Evolutionary conservation across 129 eudicot species (phyloP).

Genomic region (Flaveria linearis): DNA sequence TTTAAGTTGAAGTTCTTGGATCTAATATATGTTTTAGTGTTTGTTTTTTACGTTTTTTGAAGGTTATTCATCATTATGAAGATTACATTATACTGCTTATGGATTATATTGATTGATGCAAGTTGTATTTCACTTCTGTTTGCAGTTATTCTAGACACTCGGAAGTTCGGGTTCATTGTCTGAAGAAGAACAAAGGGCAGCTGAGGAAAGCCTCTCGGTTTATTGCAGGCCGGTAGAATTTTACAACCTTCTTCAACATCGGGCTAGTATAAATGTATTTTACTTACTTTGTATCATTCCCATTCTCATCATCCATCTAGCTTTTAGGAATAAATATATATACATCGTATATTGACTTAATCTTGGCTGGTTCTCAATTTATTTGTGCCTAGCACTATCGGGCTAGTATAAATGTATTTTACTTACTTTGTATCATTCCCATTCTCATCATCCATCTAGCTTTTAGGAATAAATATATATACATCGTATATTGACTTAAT

Average conservation of each 20-base stretch:
- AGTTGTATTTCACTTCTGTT: conserved; percentile 49
- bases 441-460: too few species aligned
- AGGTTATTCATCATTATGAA: neutral
- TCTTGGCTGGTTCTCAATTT: too few species aligned
- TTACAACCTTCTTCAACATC: conserved; percentile 85
- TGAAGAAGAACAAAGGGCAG: conserved; percentile 76
- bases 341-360: too few species aligned
- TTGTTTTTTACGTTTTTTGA: too few species aligned
- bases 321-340: too few species aligned
- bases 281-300: conserved; percentile 9
- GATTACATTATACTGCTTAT: neutral
- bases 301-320: neutral
- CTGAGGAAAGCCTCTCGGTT: conserved; percentile 78
- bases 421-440: too few species aligned
- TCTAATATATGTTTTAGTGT: too few species aligned
- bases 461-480: too few species aligned
- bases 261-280: conserved; percentile 65
- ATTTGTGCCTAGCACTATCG: too few species aligned
- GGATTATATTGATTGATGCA: conserved; percentile 30
- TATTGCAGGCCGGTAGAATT: conserved; percentile 94
- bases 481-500: too few species aligned
- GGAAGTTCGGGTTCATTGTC: conserved; percentile 70
- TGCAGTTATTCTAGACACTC: conserved; percentile 73
- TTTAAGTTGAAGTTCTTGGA: too few species aligned
- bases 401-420: too few species aligned